Evolutionary conservation across 2,329 filamentous ascomycete species (phyloP).

Genomic region (Diaporthe citrichinensis): DNA sequence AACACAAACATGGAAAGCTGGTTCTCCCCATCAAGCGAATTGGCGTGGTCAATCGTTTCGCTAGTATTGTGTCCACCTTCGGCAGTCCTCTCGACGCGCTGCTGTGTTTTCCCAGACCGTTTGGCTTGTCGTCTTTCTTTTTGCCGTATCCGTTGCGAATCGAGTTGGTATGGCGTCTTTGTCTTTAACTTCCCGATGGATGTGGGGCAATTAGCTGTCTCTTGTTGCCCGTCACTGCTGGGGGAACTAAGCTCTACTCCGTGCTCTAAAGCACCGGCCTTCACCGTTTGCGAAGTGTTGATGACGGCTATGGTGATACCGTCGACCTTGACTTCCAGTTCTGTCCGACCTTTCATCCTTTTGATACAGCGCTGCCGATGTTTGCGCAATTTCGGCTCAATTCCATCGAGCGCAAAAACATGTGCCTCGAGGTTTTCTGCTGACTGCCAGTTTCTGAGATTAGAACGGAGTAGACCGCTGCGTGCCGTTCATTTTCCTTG

Average conservation of each 20-base stretch:
- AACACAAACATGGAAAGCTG: not conserved
- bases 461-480: not conserved
- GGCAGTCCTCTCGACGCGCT: not conserved
- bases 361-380: slow-evolving; percentile 10
- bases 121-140: not conserved
- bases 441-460: not conserved
- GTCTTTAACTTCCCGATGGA: not conserved
- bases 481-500: not conserved
- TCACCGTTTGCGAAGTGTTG: not conserved
- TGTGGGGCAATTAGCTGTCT: not conserved
- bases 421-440: slow-evolving; percentile 7
- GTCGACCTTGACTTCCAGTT: not conserved
- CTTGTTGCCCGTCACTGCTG: not conserved
- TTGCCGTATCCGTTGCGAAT: not conserved
- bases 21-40: not conserved
- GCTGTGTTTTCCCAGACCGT: not conserved
- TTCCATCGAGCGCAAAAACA: not conserved
- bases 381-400: not conserved
- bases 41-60: not conserved
- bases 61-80: accelerated
- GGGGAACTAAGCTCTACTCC: too few species aligned
- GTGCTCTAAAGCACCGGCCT: not conserved
- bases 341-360: not conserved
- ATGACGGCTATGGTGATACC: not conserved
- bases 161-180: not conserved